These are phyloP conservation scores for Rhizopogon rudus DNA, from an alignment of 768 basidiomycete species.

Conservation along the genomic window DNA sequence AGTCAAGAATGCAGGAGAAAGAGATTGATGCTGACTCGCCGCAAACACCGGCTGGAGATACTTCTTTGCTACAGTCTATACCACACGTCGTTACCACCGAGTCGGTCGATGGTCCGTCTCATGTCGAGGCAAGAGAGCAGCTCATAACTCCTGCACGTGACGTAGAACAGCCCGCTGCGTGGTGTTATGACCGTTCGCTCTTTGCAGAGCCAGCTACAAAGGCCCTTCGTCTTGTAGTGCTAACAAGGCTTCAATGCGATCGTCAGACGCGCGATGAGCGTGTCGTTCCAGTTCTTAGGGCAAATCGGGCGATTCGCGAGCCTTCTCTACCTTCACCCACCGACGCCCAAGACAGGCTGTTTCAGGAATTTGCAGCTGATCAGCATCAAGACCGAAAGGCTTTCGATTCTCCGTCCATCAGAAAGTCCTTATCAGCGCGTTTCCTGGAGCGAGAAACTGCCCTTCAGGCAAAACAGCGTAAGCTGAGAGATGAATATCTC, in stretches of 20 bases:
- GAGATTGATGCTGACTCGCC: constrained; percentile 8
- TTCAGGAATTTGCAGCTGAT: constrained; percentile 43
- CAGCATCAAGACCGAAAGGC: constrained; percentile 31
- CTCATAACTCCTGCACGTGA: background rate
- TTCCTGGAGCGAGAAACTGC: constrained; percentile 49
- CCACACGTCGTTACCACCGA: constrained; percentile 6
- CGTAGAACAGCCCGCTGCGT: background rate
- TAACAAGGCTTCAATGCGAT: constrained; percentile 56
- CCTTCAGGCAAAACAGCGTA: constrained; percentile 48
- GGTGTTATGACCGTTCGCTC: background rate
- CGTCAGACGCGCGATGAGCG: constrained; percentile 58
- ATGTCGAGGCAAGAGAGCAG: constrained; percentile 16
- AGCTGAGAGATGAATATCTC: constrained; percentile 62
- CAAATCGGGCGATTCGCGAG: constrained; percentile 47
- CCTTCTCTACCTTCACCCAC: constrained; percentile 22
- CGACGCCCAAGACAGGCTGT: constrained; percentile 37
- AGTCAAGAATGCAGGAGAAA: constrained; percentile 11
- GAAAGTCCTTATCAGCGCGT: constrained; percentile 46
- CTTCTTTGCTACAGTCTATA: constrained; percentile 4
- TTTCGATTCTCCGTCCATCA: constrained; percentile 32
- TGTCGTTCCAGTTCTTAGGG: constrained; percentile 56
- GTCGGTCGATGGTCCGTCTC: constrained; percentile 11
- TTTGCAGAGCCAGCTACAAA: constrained; percentile 44
- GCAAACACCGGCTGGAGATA: background rate
- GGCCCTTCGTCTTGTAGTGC: constrained; percentile 58